A percentile compares a stretch with the other conserved stretches of the same genome.
These are phyloP conservation scores for Parascedosporium putredinis DNA, from an alignment of 2,329 filamentous ascomycete genomes.

Conservation along the genomic window DNA sequence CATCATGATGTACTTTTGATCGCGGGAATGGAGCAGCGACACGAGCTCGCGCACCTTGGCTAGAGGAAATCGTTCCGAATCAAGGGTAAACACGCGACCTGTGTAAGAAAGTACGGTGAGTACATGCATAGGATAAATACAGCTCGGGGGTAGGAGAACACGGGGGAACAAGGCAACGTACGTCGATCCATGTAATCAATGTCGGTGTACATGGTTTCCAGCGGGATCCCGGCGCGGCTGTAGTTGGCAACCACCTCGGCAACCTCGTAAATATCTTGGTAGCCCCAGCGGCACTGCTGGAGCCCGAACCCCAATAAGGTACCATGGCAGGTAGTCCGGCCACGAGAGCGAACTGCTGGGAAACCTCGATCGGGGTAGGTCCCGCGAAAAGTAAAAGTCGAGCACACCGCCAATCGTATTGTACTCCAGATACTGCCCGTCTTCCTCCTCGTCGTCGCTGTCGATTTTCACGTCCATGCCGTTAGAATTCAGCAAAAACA, in stretches of 20 bases:
- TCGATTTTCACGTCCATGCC: constrained; percentile 72
- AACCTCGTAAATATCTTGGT: constrained; percentile 52
- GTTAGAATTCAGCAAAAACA: constrained; percentile 62
- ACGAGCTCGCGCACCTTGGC: constrained; percentile 54
- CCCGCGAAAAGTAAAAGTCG: constrained; percentile 61
- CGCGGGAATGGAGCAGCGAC: constrained; percentile 51
- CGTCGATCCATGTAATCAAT: constrained; percentile 27
- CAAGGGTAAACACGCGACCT: background rate
- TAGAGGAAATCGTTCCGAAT: constrained; percentile 42
- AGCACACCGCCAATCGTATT: constrained; percentile 68
- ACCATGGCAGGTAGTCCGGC: constrained; percentile 49
- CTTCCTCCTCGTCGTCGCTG: constrained; percentile 40
- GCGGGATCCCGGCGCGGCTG: constrained; percentile 50
- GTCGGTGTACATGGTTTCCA: constrained; percentile 44
- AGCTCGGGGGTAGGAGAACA: too few relatives aligned
- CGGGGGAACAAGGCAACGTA: background rate
- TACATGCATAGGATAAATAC: too few relatives aligned
- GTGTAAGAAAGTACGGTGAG: background rate
- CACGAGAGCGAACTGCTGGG: constrained; percentile 48
- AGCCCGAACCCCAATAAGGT: constrained; percentile 53
- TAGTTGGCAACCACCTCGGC: constrained; percentile 61
- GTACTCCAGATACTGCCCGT: constrained; percentile 65
- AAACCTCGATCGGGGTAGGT: constrained; percentile 45
- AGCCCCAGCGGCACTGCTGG: constrained; percentile 56
- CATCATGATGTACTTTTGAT: constrained; percentile 68